These are phyloP conservation scores for Aspergillus luchuensis DNA, from an alignment of 2,329 filamentous ascomycete species.

Conservation along the genomic window DNA sequence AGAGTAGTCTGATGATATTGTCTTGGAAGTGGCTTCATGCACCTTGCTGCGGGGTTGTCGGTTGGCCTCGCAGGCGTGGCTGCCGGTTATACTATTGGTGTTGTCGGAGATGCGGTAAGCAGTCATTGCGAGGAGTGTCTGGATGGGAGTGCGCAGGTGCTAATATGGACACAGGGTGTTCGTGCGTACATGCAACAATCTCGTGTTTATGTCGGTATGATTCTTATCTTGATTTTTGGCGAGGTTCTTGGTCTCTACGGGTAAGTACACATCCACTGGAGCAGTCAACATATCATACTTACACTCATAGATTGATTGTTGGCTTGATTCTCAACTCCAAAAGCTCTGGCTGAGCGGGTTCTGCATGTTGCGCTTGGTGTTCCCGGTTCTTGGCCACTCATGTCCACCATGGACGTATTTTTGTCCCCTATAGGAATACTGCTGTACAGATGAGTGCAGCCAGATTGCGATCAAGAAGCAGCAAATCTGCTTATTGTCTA, in stretches of 20 bases:
- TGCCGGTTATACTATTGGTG: slow-evolving; percentile 93
- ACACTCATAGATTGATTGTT: slow-evolving; percentile 72
- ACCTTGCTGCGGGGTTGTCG: slow-evolving; percentile 84
- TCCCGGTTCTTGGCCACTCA: slow-evolving; percentile 12
- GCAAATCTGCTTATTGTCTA: background rate
- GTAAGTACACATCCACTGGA: slow-evolving; percentile 54
- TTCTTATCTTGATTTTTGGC: slow-evolving; percentile 96
- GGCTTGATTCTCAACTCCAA: slow-evolving; percentile 91
- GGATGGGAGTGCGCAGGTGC: slow-evolving; percentile 6
- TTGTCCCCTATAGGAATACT: slow-evolving; percentile 13
- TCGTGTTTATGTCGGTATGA: slow-evolving; percentile 96
- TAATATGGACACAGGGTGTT: slow-evolving; percentile 61
- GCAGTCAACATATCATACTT: slow-evolving; percentile 16
- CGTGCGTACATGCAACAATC: slow-evolving; percentile 96
- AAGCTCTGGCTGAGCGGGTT: slow-evolving; percentile 42
- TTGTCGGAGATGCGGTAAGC: slow-evolving; percentile 84
- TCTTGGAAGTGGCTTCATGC: slow-evolving; percentile 75
- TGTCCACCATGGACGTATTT: slow-evolving; percentile 3
- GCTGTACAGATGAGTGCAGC: slow-evolving; percentile 2
- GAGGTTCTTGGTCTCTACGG: slow-evolving; percentile 97
- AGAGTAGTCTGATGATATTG: slow-evolving; percentile 21
- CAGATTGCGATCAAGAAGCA: background rate
- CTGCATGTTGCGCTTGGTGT: slow-evolving; percentile 6
- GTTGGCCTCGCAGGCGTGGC: slow-evolving; percentile 92
- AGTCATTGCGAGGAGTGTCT: slow-evolving; percentile 13